phyloP scores from a whole-genome alignment of 768 basidiomycete genomes.

The Lactifluus pinguis region DNA sequence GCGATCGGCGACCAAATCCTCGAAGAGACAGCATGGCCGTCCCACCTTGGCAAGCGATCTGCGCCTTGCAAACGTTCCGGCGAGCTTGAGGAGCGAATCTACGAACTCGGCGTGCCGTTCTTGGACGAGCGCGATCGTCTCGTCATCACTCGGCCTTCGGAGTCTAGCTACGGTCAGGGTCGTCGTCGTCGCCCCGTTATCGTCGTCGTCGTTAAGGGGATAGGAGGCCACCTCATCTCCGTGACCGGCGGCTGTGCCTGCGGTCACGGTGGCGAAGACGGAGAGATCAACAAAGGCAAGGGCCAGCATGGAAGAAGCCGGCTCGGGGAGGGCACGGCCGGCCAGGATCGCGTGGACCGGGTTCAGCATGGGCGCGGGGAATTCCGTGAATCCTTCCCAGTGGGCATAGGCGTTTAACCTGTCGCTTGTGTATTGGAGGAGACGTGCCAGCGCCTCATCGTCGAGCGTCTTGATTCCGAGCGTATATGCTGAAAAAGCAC shows the following conservation, averaged over 20 bases:
- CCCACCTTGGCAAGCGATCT: constrained; percentile 6
- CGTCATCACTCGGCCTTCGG: not conserved
- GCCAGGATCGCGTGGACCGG: constrained; percentile 8
- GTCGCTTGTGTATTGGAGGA: not conserved
- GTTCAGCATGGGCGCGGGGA: not conserved
- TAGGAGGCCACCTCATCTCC: not conserved
- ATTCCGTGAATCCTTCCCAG: constrained; percentile 2
- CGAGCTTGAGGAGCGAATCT: constrained; percentile 1
- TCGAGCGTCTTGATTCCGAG: constrained; percentile 2
- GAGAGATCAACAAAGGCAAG: constrained; percentile 13
- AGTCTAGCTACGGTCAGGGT: not conserved
- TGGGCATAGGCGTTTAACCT: constrained; percentile 6
- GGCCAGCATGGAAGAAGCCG: constrained; percentile 8
- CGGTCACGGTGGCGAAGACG: not conserved
- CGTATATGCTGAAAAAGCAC: constrained; percentile 6
- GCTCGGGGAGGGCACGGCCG: constrained; percentile 3
- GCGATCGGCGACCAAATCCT: not conserved
- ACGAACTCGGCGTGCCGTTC: constrained; percentile 5
- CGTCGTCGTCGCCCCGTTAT: not conserved
- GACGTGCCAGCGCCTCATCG: constrained; percentile 1
- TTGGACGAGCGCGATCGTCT: not conserved
- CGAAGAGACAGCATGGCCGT: constrained; percentile 15
- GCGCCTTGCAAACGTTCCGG: constrained; percentile 3
- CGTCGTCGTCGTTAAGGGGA: not conserved
- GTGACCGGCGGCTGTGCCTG: not conserved